phyloP scores from a whole-genome alignment of 2,329 filamentous ascomycete genomes.

The Lachnellula cervina region DNA sequence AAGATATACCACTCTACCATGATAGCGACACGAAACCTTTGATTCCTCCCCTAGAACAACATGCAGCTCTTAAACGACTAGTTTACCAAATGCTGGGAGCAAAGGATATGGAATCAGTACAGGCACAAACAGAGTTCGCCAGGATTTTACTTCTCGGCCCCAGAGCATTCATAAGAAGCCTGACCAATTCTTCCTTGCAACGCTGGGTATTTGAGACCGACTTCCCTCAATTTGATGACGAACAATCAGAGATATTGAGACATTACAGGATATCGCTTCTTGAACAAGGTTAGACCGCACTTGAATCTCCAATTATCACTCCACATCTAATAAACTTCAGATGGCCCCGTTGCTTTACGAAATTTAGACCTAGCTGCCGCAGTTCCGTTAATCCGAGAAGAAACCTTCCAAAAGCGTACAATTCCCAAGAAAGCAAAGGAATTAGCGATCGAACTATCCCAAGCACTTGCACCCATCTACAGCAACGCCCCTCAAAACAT shows the following conservation, averaged over 20 bases:
- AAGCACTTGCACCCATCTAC: conserved; percentile 13
- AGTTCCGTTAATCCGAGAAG: neutral
- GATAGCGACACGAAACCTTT: neutral
- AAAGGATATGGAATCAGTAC: neutral
- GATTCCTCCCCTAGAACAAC: neutral
- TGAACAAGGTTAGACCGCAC: conserved; percentile 2
- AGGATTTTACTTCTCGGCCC: neutral
- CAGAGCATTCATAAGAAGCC: neutral
- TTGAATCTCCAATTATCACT: neutral
- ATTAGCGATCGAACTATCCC: conserved; percentile 6
- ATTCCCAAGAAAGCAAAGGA: neutral
- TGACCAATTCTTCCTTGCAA: conserved; percentile 3
- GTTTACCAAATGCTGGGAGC: neutral
- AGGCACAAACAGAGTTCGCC: neutral
- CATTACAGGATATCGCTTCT: conserved; percentile 1
- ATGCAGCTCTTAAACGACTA: neutral
- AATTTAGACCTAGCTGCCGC: conserved; percentile 12
- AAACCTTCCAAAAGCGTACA: neutral
- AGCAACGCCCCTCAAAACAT: neutral
- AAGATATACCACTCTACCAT: neutral
- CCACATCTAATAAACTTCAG: neutral
- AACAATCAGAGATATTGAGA: neutral
- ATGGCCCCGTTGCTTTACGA: conserved; percentile 4
- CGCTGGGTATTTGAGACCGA: conserved; percentile 12
- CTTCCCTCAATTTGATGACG: conserved; percentile 6